Evolutionary conservation across 768 basidiomycete genomes (phyloP).

Genomic region (Panus rudis): DNA sequence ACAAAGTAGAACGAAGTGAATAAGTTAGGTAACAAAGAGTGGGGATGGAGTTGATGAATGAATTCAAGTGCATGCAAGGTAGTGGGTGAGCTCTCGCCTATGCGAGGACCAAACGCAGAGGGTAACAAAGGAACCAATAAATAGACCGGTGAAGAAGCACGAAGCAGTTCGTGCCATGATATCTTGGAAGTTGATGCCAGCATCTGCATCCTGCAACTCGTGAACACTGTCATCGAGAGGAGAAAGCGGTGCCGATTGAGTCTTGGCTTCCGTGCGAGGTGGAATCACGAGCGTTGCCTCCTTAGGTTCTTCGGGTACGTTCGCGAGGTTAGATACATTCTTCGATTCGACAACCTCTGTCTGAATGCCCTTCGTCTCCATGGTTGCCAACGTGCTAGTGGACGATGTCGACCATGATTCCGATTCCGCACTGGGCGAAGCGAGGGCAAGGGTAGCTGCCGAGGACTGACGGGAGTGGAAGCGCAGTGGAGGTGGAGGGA

Average conservation of each 20-base stretch:
- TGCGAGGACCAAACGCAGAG: constrained; percentile 43
- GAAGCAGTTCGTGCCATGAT: constrained; percentile 30
- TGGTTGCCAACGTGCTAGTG: neutral
- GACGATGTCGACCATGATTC: neutral
- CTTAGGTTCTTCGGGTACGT: neutral
- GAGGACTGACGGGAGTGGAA: constrained; percentile 8
- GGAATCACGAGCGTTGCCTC: neutral
- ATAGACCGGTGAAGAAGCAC: constrained; percentile 49
- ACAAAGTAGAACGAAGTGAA: neutral
- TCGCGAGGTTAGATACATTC: too few species aligned
- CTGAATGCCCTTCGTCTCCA: constrained; percentile 6
- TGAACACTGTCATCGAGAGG: neutral
- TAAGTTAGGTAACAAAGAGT: neutral
- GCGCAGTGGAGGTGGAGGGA: constrained; percentile 13
- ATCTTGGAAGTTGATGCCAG: constrained; percentile 7
- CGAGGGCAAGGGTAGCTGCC: constrained; percentile 6
- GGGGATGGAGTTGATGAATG: neutral
- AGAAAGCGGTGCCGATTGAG: neutral
- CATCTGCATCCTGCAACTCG: neutral
- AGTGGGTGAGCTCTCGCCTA: constrained; percentile 34
- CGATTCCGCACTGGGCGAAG: constrained; percentile 2
- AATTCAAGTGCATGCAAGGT: constrained; percentile 17
- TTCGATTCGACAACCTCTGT: constrained; percentile 1
- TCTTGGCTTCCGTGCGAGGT: neutral
- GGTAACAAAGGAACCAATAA: constrained; percentile 51